phyloP scores from a whole-genome alignment of 1,284 basidiomycete genomes.

The Volvariella surrecta region DNA sequence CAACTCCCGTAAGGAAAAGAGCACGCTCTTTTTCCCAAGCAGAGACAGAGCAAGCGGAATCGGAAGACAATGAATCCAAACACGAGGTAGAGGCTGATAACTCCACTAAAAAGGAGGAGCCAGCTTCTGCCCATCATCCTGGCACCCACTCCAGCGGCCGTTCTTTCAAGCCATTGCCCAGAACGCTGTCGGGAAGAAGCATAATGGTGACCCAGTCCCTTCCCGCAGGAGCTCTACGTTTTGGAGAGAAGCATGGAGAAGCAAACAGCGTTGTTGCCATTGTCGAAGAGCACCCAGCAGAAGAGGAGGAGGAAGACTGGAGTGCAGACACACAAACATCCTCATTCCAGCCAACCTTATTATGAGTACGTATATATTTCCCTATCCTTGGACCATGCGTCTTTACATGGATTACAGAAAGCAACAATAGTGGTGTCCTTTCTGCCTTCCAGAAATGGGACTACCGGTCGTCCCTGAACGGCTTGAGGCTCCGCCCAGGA shows the following conservation, averaged over 20 bases:
- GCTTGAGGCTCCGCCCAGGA: too few relatives aligned
- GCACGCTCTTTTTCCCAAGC: slow-evolving; percentile 19
- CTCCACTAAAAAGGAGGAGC: neutral
- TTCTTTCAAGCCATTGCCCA: slow-evolving; percentile 31
- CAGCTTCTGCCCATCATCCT: too few relatives aligned
- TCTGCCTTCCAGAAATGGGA: too few relatives aligned
- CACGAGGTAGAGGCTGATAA: slow-evolving; percentile 3
- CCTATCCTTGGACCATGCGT: neutral
- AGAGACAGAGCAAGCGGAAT: slow-evolving; percentile 12
- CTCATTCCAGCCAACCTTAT: slow-evolving; percentile 7
- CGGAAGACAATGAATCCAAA: slow-evolving; percentile 13
- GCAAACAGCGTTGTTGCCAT: neutral
- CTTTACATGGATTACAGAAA: too few relatives aligned
- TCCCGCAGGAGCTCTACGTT: slow-evolving; percentile 21
- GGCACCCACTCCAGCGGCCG: slow-evolving; percentile 11
- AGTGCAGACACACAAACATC: slow-evolving; percentile 15
- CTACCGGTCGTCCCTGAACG: too few relatives aligned
- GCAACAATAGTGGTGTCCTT: too few relatives aligned
- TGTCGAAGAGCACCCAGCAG: slow-evolving; percentile 12
- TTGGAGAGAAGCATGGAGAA: slow-evolving; percentile 8
- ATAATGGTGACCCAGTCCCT: slow-evolving; percentile 27
- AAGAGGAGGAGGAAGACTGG: slow-evolving; percentile 31
- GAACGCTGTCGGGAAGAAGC: slow-evolving; percentile 16
- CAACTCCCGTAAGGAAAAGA: slow-evolving; percentile 23
- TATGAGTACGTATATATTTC: neutral